These are phyloP conservation scores for Boletus rubropictus DNA, from an alignment of 768 basidiomycete genomes.

Conservation along the genomic window DNA sequence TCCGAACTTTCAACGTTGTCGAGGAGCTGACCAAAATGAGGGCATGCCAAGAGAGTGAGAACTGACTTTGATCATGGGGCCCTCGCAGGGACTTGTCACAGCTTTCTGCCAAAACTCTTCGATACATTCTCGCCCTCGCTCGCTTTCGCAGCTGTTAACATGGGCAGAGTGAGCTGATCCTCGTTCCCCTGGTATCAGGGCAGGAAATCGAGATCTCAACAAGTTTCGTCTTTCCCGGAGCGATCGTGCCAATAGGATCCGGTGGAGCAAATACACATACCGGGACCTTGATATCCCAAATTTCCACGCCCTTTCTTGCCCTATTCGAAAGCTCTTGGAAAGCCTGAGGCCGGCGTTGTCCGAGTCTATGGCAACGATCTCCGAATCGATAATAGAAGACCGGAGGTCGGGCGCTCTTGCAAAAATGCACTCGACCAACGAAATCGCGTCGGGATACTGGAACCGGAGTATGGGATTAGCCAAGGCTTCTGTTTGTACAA, in stretches of 20 bases:
- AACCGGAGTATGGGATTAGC: slow-evolving; percentile 12
- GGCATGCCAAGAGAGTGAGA: not conserved
- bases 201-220: slow-evolving; percentile 58
- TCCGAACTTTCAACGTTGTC: slow-evolving; percentile 46
- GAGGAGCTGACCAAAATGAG: slow-evolving; percentile 46
- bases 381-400: slow-evolving; percentile 80
- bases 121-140: slow-evolving; percentile 53
- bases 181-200: slow-evolving; percentile 39
- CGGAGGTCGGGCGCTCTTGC: slow-evolving; percentile 34
- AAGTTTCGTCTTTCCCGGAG: slow-evolving; percentile 68
- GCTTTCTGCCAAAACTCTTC: slow-evolving; percentile 74
- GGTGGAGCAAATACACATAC: slow-evolving; percentile 67
- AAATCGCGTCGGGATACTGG: slow-evolving; percentile 79
- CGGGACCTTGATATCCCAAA: slow-evolving; percentile 67
- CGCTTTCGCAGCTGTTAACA: slow-evolving; percentile 67
- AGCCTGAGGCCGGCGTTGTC: slow-evolving; percentile 53
- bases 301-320: slow-evolving; percentile 74
- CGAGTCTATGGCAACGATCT: slow-evolving; percentile 79
- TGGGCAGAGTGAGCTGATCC: slow-evolving; percentile 61
- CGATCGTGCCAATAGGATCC: slow-evolving; percentile 64
- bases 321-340: slow-evolving; percentile 87
- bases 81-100: slow-evolving; percentile 76
- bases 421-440: slow-evolving; percentile 50
- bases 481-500: not conserved
- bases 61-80: slow-evolving; percentile 86